These are phyloP conservation scores for Solanum gandarillasii DNA, from an alignment of 257 asterid species.

Conservation along the genomic window DNA sequence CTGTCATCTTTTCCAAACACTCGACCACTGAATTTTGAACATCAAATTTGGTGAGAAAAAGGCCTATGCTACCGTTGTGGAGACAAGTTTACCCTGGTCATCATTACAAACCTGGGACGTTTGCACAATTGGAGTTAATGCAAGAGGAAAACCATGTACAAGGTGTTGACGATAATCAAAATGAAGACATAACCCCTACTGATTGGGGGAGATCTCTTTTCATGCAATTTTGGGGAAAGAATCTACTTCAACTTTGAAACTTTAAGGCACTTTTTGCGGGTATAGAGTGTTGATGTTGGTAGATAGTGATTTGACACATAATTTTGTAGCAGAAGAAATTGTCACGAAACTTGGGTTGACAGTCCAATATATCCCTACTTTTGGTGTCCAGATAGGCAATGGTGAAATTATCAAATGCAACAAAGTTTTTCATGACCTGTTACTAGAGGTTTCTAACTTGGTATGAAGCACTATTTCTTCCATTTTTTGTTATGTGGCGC, in stretches of 20 bases:
- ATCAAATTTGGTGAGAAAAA: too few relatives aligned
- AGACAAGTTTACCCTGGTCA: too few relatives aligned
- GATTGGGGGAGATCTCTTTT: background rate
- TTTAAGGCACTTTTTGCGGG: background rate
- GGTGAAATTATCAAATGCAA: background rate
- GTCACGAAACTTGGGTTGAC: background rate
- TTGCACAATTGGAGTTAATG: background rate
- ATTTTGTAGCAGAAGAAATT: background rate
- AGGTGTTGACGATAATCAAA: background rate
- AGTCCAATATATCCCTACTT: background rate
- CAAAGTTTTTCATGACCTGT: background rate
- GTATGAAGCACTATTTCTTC: background rate
- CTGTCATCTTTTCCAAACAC: background rate
- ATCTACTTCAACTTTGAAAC: background rate
- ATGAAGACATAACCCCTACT: background rate
- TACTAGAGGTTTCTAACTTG: background rate
- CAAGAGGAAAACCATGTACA: background rate
- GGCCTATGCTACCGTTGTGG: too few relatives aligned
- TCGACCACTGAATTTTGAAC: too few relatives aligned
- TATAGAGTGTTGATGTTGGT: background rate
- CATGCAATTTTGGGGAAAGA: background rate
- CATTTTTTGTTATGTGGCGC: background rate
- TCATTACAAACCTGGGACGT: too few relatives aligned
- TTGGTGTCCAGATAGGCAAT: background rate
- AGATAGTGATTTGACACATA: background rate